Percentiles rank a stretch among this genome's conserved stretches.
phyloP scores from a whole-genome alignment of 129 eudicot genomes.

The Calendula officinalis region DNA sequence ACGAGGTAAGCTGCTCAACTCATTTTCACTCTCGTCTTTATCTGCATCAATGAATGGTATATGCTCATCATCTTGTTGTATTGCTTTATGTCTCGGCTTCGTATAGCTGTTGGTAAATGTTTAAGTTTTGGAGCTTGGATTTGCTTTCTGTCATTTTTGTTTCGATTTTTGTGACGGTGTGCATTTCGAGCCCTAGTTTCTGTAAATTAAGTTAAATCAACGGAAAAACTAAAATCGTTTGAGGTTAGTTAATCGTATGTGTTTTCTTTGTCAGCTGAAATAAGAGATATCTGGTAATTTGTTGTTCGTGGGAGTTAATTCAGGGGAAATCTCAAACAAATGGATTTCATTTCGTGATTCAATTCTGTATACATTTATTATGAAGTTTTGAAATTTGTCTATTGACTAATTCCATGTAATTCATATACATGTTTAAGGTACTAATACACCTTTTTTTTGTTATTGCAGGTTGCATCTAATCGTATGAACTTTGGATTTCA shows the following conservation, averaged over 20 bases:
- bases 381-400: not conserved
- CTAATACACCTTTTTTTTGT: not conserved
- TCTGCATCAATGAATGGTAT: not conserved
- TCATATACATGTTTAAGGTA: not conserved
- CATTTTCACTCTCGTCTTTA: not conserved
- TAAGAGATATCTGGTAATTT: no score
- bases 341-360: no score
- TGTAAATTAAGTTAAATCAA: not conserved
- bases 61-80: conserved; percentile 1
- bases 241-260: not conserved
- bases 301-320: no score
- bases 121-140: not conserved
- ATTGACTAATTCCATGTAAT: not conserved
- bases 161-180: not conserved
- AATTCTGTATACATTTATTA: no score
- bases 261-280: not conserved
- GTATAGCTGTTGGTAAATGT: conserved; percentile 12
- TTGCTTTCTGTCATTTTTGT: not conserved
- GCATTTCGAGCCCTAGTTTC: conserved; percentile 11
- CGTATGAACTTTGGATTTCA: conserved; percentile 8
- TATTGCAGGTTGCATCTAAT: conserved; percentile 15
- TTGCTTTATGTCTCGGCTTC: not conserved
- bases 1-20: conserved; percentile 26
- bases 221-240: not conserved
- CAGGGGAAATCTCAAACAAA: no score